Conservation (phyloP, 2,329 filamentous ascomycete species). For the Fusarium citri region DNA sequence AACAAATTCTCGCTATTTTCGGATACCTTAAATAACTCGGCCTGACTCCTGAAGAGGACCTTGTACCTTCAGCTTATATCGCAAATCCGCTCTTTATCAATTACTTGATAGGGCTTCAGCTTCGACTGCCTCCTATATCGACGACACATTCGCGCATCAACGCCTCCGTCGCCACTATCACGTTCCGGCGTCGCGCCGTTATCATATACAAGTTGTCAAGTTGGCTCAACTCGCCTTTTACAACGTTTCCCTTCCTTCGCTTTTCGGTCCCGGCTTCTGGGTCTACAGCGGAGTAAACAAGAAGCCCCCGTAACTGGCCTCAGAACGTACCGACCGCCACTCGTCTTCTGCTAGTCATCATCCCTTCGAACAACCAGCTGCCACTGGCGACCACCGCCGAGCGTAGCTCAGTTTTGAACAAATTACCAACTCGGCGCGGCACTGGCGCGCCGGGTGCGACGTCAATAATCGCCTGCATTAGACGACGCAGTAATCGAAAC, state of each 20-base stretch:
- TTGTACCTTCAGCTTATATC: constrained; percentile 20
- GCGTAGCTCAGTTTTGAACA: constrained; percentile 48
- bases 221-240: constrained; percentile 86
- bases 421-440: constrained; percentile 52
- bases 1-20: constrained; percentile 21
- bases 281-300: constrained; percentile 97
- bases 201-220: constrained; percentile 75
- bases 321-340: constrained; percentile 14
- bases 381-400: constrained; percentile 41
- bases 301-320: constrained; percentile 90
- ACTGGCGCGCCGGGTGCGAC: constrained; percentile 52
- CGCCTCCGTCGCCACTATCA: constrained; percentile 15
- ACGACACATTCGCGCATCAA: constrained; percentile 12
- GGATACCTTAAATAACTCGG: constrained; percentile 32
- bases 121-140: constrained; percentile 10
- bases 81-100: constrained; percentile 10
- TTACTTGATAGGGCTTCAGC: background rate
- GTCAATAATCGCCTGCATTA: constrained; percentile 36
- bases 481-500: constrained; percentile 27
- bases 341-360: constrained; percentile 13
- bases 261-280: constrained; percentile 92
- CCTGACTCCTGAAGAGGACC: constrained; percentile 26
- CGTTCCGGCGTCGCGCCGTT: constrained; percentile 40
- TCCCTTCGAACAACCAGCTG: constrained; percentile 17
- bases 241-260: constrained; percentile 81